These are phyloP conservation scores for Suillus clintonianus DNA, from an alignment of 768 basidiomycete genomes.

Conservation along the genomic window DNA sequence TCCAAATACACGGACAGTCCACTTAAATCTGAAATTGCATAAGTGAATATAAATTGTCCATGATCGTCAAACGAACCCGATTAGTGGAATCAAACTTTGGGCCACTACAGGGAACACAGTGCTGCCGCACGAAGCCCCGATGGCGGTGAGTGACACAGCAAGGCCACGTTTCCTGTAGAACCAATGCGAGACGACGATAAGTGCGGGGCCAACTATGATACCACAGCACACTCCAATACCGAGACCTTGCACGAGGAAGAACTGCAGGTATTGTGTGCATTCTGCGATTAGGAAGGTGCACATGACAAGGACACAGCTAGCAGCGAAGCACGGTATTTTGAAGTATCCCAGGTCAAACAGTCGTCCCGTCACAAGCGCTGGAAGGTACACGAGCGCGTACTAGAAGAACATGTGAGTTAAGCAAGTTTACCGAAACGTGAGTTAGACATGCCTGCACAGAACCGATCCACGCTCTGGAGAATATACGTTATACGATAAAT, in stretches of 20 bases:
- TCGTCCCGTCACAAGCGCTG: slow-evolving; percentile 63
- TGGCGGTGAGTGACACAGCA: slow-evolving; percentile 62
- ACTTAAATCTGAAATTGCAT: slow-evolving; percentile 53
- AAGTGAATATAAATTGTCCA: not conserved
- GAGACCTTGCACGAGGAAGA: slow-evolving; percentile 76
- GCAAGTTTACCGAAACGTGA: not conserved
- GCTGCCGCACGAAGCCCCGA: slow-evolving; percentile 71
- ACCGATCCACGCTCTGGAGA: slow-evolving; percentile 76
- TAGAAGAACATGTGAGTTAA: slow-evolving; percentile 20
- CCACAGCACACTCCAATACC: slow-evolving; percentile 64
- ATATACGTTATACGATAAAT: not conserved
- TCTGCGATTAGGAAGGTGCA: slow-evolving; percentile 67
- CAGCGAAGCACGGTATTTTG: slow-evolving; percentile 47
- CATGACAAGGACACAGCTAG: slow-evolving; percentile 50
- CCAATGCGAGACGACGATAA: slow-evolving; percentile 70
- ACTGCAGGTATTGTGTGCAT: slow-evolving; percentile 77
- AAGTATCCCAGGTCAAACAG: slow-evolving; percentile 76
- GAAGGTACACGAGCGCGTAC: slow-evolving; percentile 65
- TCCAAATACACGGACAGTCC: slow-evolving; percentile 75
- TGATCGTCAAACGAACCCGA: slow-evolving; percentile 47
- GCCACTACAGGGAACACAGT: slow-evolving; percentile 64
- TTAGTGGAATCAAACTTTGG: slow-evolving; percentile 50
- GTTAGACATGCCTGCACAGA: slow-evolving; percentile 57
- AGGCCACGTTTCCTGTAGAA: slow-evolving; percentile 56
- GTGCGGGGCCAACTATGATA: slow-evolving; percentile 61